These are phyloP conservation scores for Sarcomyxa edulis DNA, from an alignment of 768 basidiomycete species.

Conservation along the genomic window DNA sequence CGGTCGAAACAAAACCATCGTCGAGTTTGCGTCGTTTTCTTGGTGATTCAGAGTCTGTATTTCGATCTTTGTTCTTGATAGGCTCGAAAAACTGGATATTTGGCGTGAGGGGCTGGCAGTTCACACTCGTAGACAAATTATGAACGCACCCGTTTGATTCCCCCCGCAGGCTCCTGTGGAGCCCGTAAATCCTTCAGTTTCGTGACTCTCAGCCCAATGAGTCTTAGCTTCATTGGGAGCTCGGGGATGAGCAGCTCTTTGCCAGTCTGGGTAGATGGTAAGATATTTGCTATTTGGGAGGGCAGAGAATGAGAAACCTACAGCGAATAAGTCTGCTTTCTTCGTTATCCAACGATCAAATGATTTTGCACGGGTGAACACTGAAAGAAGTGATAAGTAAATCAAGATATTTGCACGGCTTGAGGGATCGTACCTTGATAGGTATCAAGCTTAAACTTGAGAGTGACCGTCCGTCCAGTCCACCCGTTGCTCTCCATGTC, in stretches of 20 bases:
- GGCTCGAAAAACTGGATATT: constrained; percentile 68
- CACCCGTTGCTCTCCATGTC: constrained; percentile 81
- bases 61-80: constrained; percentile 19
- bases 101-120: neutral
- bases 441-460: constrained; percentile 91
- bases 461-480: constrained; percentile 82
- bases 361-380: constrained; percentile 81
- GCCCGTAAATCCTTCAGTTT: constrained; percentile 80
- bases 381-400: constrained; percentile 23
- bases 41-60: neutral
- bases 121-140: neutral
- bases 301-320: constrained; percentile 27
- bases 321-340: constrained; percentile 73
- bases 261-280: constrained; percentile 48
- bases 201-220: constrained; percentile 86
- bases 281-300: neutral
- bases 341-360: constrained; percentile 72
- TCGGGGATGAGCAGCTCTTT: constrained; percentile 79
- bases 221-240: constrained; percentile 69
- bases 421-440: constrained; percentile 58
- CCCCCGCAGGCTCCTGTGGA: constrained; percentile 30
- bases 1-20: constrained; percentile 3
- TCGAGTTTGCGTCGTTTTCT: constrained; percentile 2
- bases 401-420: neutral
- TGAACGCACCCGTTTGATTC: constrained; percentile 69